Evolutionary conservation across 768 basidiomycete genomes (phyloP), one percentile per base, ranked within the genome.

Genomic region (Amanita rubescens): DNA sequence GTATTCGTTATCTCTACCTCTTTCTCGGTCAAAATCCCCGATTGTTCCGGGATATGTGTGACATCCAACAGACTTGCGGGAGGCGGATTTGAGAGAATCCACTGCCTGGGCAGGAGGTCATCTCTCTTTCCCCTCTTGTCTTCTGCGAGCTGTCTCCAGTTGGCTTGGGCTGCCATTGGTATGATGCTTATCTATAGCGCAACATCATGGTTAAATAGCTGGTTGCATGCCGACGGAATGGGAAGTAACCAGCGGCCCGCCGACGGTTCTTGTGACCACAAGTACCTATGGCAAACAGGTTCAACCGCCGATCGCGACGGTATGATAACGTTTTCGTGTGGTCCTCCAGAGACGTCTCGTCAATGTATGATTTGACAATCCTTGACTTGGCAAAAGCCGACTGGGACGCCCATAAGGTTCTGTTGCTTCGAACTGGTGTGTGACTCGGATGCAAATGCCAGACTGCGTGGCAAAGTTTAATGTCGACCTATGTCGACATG

Each of bases 91-190:
- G 63, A 57, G 43, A 85, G 68, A 37, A 79, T 58, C 87, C 87
- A 91, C 47, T 81, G 80, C 51, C 73, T 67, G 0, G 89, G 88
- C 33, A 89, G 82, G 1, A 74, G 65, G 3, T 74, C 75, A 17
- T 69, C 63, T 61, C 86, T 87, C 33, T 70, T 67, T 14, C 51
- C 62, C 58, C 73, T 77, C 66, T 87, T 87, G 47, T 79, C 78
- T 2, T 71, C 69, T 33, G 72, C 77, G 7, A 82, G 69, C 20
- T 75, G 67, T 60, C 71, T 67, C 86, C 86, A 87, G 41, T 12
- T 51, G 15, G 60, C 55, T 30, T 63, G 59, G 24, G 49, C 53
- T 27, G 62, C 22, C 67, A 71, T 71, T 22, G 43, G 8, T n/a
- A n/a, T n/a, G n/a, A n/a, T n/a, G 12, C 10, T 9, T 12, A n/a